Conservation (phyloP, 108 stramenopile species). For the Skeletonema costatum region DNA sequence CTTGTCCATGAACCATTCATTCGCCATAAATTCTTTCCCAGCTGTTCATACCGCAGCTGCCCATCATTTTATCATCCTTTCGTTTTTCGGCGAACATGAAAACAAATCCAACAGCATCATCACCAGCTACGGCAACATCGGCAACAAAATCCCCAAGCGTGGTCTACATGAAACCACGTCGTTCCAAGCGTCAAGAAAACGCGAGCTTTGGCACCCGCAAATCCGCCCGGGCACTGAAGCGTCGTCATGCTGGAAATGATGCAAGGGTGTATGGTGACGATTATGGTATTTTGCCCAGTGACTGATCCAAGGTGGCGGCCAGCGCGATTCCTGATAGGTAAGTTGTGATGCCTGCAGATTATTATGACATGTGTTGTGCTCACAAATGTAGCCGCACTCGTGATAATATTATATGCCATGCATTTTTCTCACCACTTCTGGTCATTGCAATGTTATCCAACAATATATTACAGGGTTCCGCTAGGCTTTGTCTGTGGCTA, state of each 20-base stretch:
- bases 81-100: not conserved
- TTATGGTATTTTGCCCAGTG: slow-evolving; percentile 81
- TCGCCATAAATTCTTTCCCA: not conserved
- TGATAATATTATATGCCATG: not conserved
- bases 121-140: not conserved
- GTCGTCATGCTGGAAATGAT: slow-evolving; percentile 45
- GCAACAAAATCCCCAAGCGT: not conserved
- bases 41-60: not conserved
- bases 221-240: slow-evolving; percentile 27
- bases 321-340: slow-evolving; percentile 85
- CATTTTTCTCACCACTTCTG: not conserved
- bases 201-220: slow-evolving; percentile 36
- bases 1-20: not conserved
- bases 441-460: not conserved
- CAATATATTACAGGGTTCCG: slow-evolving; percentile 68
- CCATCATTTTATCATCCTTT: no score
- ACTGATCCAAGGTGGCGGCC: slow-evolving; percentile 83
- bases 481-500: slow-evolving; percentile 91
- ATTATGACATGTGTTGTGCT: not conserved
- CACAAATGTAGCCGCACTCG: not conserved
- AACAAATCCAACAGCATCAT: not conserved
- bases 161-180: slow-evolving; percentile 18
- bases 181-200: slow-evolving; percentile 40
- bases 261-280: slow-evolving; percentile 76
- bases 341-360: slow-evolving; percentile 7